Conservation (phyloP, 106 monocot species). For the Posidonia australis region DNA sequence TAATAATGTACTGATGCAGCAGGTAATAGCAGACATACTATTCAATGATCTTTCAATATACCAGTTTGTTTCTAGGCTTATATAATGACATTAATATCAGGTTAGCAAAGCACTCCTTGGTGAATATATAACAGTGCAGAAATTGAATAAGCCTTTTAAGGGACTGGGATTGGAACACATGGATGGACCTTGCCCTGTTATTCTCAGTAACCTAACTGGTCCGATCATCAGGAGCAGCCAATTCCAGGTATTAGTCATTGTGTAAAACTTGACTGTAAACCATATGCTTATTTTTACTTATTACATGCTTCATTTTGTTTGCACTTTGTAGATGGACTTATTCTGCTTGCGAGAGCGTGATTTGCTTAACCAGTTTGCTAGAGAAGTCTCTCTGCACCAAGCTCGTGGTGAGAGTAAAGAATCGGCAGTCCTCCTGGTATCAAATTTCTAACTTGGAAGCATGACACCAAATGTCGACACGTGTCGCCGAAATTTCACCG, state of each 20-base stretch:
- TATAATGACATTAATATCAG: slow-evolving; percentile 19
- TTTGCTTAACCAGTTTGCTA: slow-evolving; percentile 44
- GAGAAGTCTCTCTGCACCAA: slow-evolving; percentile 53
- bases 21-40: slow-evolving; percentile 33
- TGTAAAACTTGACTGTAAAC: background rate
- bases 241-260: slow-evolving; percentile 54
- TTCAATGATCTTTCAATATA: background rate
- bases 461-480: too few relatives aligned
- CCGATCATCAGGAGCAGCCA: slow-evolving; percentile 33
- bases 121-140: slow-evolving; percentile 49
- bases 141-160: slow-evolving; percentile 57
- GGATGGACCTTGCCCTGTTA: slow-evolving; percentile 59
- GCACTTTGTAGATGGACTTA: slow-evolving; percentile 33
- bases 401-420: slow-evolving; percentile 59
- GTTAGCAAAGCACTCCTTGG: slow-evolving; percentile 83
- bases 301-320: background rate
- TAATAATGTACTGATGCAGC: slow-evolving; percentile 93
- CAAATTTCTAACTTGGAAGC: too few relatives aligned
- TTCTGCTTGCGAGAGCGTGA: slow-evolving; percentile 75
- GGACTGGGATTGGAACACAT: slow-evolving; percentile 92
- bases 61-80: background rate
- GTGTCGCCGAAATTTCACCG: too few relatives aligned
- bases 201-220: slow-evolving; percentile 48
- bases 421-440: slow-evolving; percentile 55
- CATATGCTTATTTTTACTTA: background rate